Base-by-base conservation (phyloP, 176 grass and related monocot species). In the Ensete glaucum region DNA sequence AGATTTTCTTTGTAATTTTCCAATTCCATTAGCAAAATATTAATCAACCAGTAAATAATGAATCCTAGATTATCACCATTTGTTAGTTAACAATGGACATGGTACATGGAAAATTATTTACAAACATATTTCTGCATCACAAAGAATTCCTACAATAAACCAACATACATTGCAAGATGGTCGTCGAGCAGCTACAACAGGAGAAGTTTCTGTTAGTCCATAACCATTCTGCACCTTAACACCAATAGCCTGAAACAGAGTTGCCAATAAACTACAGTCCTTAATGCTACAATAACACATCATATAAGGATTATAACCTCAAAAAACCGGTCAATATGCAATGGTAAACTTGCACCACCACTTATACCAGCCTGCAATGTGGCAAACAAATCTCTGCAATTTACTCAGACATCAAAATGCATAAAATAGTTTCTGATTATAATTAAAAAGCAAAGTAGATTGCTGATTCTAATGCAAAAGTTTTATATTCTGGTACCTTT, bases 131-230 rank as follows among this genome's bases (percentile, higher is more conserved):
- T 43, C 34, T 43, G 34, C 34, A 20, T 19, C 29, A 54, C 56
- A 76, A 49, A 15, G 25, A 68, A 65, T 27, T 43, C 34, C 34
- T 43, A 43, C 34, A 43, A 53, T 57, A 59, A 26, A 52, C 21
- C 58, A 78, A 74, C 78, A 86, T 88, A 98, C 94, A 87, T 98
- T 98, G 75, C 77, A 89, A 66, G 66, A 83, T 80, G 94, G 94
- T 6, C 75, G 78, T 82, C 94, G 92, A 76, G 77, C 82, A 71
- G 90, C 94, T 64, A 84, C 71, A 81, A 84, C 90, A 78, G 94
- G 94, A 78, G 94, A 98, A 65, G 94, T 98, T 74, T 98, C 94
- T 81, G 94, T 98, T 75, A 93, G 79, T 76, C 94, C 94, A 75
- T 98, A 98, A 57, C 94, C 94, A 55, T 98, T 98, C 81, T 91